A percentile compares a stretch with the other conserved stretches of the same genome.
Evolutionary conservation across 495 filamentous ascomycete genomes (phyloP).

Genomic region (Hypoxylon crocopeplum): DNA sequence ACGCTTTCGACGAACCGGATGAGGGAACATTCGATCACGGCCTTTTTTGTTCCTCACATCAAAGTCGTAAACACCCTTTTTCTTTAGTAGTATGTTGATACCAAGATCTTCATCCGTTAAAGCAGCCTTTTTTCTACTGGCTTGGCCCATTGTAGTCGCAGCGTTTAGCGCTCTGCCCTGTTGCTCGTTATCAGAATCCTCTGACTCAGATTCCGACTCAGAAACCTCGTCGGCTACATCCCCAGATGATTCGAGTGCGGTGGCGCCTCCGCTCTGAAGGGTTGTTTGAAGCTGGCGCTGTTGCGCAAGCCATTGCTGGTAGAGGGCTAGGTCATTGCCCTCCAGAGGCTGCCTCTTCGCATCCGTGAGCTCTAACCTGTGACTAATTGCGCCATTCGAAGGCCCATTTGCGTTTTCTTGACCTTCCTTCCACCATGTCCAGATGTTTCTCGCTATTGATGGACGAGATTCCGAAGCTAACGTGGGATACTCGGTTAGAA

Average conservation of each 20-base stretch:
- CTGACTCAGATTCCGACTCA: constrained; percentile 79
- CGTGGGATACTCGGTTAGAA: constrained; percentile 76
- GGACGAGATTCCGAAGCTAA: constrained; percentile 43
- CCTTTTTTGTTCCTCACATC: constrained; percentile 94
- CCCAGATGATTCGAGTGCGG: constrained; percentile 69
- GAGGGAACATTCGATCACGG: constrained; percentile 90
- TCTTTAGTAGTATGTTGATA: constrained; percentile 87
- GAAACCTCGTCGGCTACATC: constrained; percentile 85
- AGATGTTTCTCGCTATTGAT: constrained; percentile 65
- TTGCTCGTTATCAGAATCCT: constrained; percentile 87
- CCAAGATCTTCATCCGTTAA: constrained; percentile 87
- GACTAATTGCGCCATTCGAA: constrained; percentile 66
- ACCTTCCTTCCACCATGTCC: constrained; percentile 74
- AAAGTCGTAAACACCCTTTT: constrained; percentile 87
- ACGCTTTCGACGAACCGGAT: constrained; percentile 78
- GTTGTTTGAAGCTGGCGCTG: constrained; percentile 80
- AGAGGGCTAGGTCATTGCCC: constrained; percentile 75
- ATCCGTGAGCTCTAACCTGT: constrained; percentile 63
- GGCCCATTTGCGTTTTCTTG: constrained; percentile 69
- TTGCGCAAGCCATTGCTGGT: constrained; percentile 89
- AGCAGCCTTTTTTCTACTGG: constrained; percentile 79
- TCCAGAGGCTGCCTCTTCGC: constrained; percentile 69
- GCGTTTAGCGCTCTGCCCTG: constrained; percentile 93
- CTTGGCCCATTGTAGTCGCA: constrained; percentile 79
- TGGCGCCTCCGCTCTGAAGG: constrained; percentile 68